A percentile compares a stretch with the other conserved stretches of the same genome.
Evolutionary conservation across 176 grass and related monocot species (phyloP).

Genomic region (Phyllostachys edulis): DNA sequence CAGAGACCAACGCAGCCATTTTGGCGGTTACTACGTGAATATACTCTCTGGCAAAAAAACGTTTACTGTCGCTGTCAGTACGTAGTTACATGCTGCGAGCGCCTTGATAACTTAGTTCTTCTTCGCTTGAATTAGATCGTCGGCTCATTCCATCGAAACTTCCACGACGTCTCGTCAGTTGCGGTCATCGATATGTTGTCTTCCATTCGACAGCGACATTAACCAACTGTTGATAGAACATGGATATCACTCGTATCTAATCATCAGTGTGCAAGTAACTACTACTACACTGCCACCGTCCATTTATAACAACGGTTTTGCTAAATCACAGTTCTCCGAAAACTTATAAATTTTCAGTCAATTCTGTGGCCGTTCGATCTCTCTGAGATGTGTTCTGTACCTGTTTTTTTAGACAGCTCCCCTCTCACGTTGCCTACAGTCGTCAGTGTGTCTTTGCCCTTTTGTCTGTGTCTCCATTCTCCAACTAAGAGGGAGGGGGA

Average conservation of each 20-base stretch:
- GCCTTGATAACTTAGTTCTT: neutral
- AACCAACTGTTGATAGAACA: neutral
- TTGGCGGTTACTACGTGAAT: neutral
- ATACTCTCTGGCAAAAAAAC: neutral
- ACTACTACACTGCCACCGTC: neutral
- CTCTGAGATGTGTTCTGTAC: no score
- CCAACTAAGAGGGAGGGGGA: no score
- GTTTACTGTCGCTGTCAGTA: conserved; percentile 15
- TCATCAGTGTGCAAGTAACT: neutral
- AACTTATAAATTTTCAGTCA: no score
- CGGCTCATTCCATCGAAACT: neutral
- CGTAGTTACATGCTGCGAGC: neutral
- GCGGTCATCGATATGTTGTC: neutral
- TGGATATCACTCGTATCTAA: neutral
- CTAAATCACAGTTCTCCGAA: no score
- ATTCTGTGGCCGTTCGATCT: no score
- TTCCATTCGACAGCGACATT: neutral
- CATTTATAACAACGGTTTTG: no score
- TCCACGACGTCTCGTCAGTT: neutral
- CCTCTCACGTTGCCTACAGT: no score
- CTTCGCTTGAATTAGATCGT: neutral
- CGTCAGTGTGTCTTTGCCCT: no score
- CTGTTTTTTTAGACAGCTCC: no score
- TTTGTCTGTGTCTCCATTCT: no score
- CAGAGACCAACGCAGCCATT: conserved; percentile 32